Evolutionary conservation across 139 green algal genomes (phyloP).

Genomic region (Chlamydomonas incerta): DNA sequence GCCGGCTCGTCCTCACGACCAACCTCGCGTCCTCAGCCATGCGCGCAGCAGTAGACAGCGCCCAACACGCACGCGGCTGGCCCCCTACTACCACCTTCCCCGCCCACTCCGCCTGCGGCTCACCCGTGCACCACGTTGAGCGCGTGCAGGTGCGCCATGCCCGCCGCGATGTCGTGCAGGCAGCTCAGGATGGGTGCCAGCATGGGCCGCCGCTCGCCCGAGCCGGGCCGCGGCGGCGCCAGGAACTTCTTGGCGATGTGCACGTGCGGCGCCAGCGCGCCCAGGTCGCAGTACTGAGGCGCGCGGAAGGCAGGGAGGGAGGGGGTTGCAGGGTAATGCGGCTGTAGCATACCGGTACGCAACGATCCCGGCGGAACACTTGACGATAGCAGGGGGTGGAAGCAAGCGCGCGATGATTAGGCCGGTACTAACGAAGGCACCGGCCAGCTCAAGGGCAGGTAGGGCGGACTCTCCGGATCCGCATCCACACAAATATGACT

Average conservation of each 20-base stretch:
- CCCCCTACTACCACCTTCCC: not conserved
- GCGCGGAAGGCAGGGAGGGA: not conserved
- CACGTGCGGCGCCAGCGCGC: slow-evolving; percentile 24
- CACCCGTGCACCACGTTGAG: slow-evolving; percentile 32
- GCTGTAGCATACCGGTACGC: not conserved
- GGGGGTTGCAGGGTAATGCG: not conserved
- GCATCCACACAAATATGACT: too few relatives aligned
- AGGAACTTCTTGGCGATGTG: slow-evolving; percentile 28
- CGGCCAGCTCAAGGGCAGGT: too few relatives aligned
- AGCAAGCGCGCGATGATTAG: not conserved
- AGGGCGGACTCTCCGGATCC: too few relatives aligned
- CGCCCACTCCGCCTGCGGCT: not conserved
- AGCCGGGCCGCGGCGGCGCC: not conserved
- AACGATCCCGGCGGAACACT: too few relatives aligned
- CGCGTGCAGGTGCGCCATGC: slow-evolving; percentile 30
- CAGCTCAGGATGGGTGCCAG: slow-evolving; percentile 7
- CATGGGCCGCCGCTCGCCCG: not conserved
- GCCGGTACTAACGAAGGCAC: not conserved
- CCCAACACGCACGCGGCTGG: too few relatives aligned
- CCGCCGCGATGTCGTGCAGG: slow-evolving; percentile 25
- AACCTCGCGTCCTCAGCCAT: too few relatives aligned
- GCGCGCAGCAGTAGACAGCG: too few relatives aligned
- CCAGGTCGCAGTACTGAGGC: slow-evolving; percentile 33
- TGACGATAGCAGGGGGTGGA: too few relatives aligned
- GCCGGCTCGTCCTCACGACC: too few relatives aligned